Base-by-base conservation (phyloP, 495 filamentous ascomycete species). In the Letharia lupina region DNA sequence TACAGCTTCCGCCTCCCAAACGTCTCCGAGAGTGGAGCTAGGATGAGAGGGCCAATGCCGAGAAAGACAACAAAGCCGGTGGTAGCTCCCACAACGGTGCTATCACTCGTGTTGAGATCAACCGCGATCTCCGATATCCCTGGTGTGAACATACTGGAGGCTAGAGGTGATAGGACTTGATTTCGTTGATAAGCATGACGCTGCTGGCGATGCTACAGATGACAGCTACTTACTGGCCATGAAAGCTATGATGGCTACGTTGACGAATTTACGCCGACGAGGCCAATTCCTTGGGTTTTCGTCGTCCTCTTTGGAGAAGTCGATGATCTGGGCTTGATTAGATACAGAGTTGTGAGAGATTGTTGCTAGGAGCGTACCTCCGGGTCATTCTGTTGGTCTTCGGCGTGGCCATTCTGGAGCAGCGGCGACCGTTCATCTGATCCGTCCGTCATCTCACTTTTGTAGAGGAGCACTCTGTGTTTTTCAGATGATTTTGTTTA, bases 21-120 rank as follows among this genome's bases (percentile, higher is more conserved):
- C 59, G 93, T 79, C 75, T 95, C 91, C 33, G 82, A 85, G 62
- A 91, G 73, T 0, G 89, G 89, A n/a, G 91, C 89, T 11, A 91
- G 77, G 23, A 93, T 71, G 13, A 93, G 74, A 58, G 83, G 86
- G 0, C 91, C 91, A 5, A 95, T 76, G 1, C 90, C 91, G 4
- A 95, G 77, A 15, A 89, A 87, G 11, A 83, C 81, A 18, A 88
- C 71, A 62, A 81, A 81, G 45, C 70, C 68, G 23, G 70, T 72
- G 4, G 70, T 72, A 60, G 70, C 70, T 31, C 70, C 77, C 41
- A 78, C 74, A 16, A 78, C 73, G 10, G 57, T 69, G 50, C 68
- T 63, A 9, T 50, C 35, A 3, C 59, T 69, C 12, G 71, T 74
- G 16, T 76, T 65, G 7, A 79, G 65, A 39, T 70, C 70, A 45